A percentile compares a stretch with the other conserved stretches of the same genome.
Evolutionary conservation across 1,284 basidiomycete species (phyloP).

Genomic region (Sparassis latifolia): DNA sequence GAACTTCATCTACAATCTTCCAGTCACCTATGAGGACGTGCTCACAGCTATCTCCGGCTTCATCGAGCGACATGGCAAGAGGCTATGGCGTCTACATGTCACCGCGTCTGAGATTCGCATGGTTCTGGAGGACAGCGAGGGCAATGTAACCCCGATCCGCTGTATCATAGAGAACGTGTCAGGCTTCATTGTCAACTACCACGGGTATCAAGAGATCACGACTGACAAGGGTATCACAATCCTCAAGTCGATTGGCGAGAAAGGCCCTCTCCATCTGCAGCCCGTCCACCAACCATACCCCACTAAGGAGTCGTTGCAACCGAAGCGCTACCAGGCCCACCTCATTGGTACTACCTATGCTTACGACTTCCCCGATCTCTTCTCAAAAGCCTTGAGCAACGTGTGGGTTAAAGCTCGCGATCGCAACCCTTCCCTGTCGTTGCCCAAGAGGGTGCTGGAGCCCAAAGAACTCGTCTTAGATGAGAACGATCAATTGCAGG

Average conservation of each 20-base stretch:
- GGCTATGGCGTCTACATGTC: constrained; percentile 96
- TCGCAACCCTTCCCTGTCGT: constrained; percentile 57
- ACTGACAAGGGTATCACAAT: constrained; percentile 94
- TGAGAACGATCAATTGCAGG: constrained; percentile 85
- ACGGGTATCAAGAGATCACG: constrained; percentile 97
- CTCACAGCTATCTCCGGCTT: constrained; percentile 95
- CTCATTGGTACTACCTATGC: constrained; percentile 97
- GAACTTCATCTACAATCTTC: constrained; percentile 97
- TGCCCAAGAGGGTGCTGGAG: constrained; percentile 77
- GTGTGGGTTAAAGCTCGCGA: constrained; percentile 79
- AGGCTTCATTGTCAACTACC: constrained; percentile 97
- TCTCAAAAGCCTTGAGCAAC: constrained; percentile 94
- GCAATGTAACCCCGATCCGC: constrained; percentile 91
- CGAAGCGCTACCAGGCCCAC: constrained; percentile 99
- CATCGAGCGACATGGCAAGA: constrained; percentile 96
- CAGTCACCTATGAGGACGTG: constrained; percentile 94
- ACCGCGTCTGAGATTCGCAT: constrained; percentile 97
- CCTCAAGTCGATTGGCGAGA: constrained; percentile 93
- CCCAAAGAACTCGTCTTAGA: constrained; percentile 91
- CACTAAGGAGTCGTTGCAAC: constrained; percentile 98
- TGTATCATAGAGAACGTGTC: constrained; percentile 98
- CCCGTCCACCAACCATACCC: constrained; percentile 90
- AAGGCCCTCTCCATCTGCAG: constrained; percentile 89
- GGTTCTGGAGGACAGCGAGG: constrained; percentile 87
- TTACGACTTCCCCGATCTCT: constrained; percentile 98